Evolutionary conservation across 2,329 filamentous ascomycete species (phyloP).

Genomic region (Pseudofabraea citricarpa): DNA sequence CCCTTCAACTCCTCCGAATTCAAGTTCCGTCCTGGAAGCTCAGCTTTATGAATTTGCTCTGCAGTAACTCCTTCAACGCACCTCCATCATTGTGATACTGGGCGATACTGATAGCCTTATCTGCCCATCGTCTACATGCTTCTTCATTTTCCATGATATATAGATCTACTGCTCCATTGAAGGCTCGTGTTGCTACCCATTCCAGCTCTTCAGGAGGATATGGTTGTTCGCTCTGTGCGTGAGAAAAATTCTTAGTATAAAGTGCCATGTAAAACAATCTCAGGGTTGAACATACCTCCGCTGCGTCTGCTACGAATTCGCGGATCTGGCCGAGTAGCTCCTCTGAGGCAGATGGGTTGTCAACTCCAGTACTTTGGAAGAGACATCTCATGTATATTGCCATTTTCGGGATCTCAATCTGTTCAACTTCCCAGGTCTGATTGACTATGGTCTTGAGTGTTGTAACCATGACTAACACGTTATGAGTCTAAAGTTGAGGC

Average conservation of each 20-base stretch:
- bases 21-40: slow-evolving; percentile 1
- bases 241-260: not conserved
- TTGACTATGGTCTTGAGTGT: slow-evolving; percentile 66
- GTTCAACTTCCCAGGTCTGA: slow-evolving; percentile 53
- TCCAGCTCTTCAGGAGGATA: slow-evolving; percentile 68
- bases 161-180: slow-evolving; percentile 68
- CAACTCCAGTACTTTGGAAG: slow-evolving; percentile 60
- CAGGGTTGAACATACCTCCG: slow-evolving; percentile 33
- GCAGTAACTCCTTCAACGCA: slow-evolving; percentile 19
- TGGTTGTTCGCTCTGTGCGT: slow-evolving; percentile 32
- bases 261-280: too few species aligned
- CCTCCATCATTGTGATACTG: slow-evolving; percentile 24
- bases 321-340: slow-evolving; percentile 61
- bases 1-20: too few species aligned
- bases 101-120: slow-evolving; percentile 27
- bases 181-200: slow-evolving; percentile 67
- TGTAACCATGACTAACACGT: slow-evolving; percentile 26
- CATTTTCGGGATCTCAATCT: slow-evolving; percentile 53
- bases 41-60: slow-evolving; percentile 22
- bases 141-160: slow-evolving; percentile 50
- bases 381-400: slow-evolving; percentile 76
- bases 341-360: slow-evolving; percentile 46
- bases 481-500: slow-evolving; percentile 39
- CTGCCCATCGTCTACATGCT: slow-evolving; percentile 40
- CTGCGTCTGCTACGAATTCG: slow-evolving; percentile 44